A percentile compares a stretch with the other conserved stretches of the same genome.
These are phyloP conservation scores for Candida caryicola DNA, from an alignment of 805 yeast genomes.

Conservation along the genomic window DNA sequence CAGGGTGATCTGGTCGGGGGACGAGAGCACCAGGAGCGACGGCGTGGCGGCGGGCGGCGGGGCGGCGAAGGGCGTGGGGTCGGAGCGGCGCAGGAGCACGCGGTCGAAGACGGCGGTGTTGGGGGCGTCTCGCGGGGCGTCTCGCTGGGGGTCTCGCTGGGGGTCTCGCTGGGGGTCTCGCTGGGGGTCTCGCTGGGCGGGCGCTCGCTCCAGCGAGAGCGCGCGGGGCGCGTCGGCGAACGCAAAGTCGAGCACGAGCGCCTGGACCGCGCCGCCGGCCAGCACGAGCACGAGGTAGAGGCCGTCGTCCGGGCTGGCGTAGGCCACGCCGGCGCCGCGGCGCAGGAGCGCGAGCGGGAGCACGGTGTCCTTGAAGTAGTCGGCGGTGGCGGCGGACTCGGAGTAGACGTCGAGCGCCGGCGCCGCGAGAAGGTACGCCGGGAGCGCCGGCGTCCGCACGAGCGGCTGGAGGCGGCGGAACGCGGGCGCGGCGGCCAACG, in stretches of 20 bases:
- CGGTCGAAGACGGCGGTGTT: slow-evolving; percentile 31
- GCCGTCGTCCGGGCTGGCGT: slow-evolving; percentile 10
- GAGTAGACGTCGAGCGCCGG: slow-evolving; percentile 23
- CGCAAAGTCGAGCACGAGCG: slow-evolving; percentile 20
- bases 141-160: too few species aligned
- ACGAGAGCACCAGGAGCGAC: slow-evolving; percentile 8
- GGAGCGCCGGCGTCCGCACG: too few species aligned
- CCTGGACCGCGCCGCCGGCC: slow-evolving; percentile 13
- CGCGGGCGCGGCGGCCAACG: too few species aligned
- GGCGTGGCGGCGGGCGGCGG: not conserved
- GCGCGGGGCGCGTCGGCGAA: slow-evolving; percentile 3
- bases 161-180: too few species aligned
- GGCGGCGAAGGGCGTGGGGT: slow-evolving; percentile 15
- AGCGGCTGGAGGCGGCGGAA: too few species aligned
- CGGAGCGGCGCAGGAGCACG: slow-evolving; percentile 29
- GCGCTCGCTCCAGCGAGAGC: too few species aligned
- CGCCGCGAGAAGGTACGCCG: slow-evolving; percentile 21
- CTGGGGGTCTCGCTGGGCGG: too few species aligned
- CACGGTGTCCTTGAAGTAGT: slow-evolving; percentile 21
- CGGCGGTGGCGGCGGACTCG: slow-evolving; percentile 12
- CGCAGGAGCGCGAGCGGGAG: slow-evolving; percentile 6
- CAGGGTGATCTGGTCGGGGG: slow-evolving; percentile 29
- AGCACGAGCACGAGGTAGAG: slow-evolving; percentile 24
- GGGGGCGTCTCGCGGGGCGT: too few species aligned
- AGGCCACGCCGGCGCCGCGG: slow-evolving; percentile 19